Percentiles rank a stretch among this genome's conserved stretches.
Evolutionary conservation across 208 protist species (phyloP).

Genomic region (Acanthamoeba healyi): DNA sequence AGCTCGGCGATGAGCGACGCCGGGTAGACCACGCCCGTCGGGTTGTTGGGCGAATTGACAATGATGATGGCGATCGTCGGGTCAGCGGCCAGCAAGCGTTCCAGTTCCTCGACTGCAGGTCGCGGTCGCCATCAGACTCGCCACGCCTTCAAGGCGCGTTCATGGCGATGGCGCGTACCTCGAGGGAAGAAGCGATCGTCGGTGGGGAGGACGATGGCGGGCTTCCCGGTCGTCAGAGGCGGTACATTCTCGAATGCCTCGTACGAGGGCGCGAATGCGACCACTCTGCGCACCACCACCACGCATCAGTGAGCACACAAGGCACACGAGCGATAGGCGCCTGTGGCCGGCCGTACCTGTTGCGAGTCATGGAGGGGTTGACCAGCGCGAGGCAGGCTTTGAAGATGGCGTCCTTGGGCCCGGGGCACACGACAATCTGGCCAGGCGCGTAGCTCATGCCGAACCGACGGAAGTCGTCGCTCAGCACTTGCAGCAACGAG

Average conservation of each 20-base stretch:
- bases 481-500: not conserved
- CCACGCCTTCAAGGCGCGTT: too few relatives aligned
- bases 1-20: not conserved
- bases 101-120: not conserved
- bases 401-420: slow-evolving; percentile 20
- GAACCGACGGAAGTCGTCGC: not conserved
- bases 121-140: not conserved
- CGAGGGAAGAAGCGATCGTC: not conserved
- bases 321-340: too few relatives aligned
- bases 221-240: not conserved
- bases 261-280: not conserved
- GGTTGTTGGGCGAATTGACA: slow-evolving; percentile 29
- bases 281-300: not conserved
- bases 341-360: too few relatives aligned
- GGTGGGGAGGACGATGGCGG: slow-evolving; percentile 5
- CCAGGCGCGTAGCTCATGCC: not conserved
- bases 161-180: not conserved
- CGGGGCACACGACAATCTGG: not conserved
- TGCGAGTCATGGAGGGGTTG: not conserved
- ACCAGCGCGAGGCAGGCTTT: not conserved
- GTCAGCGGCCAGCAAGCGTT: not conserved
- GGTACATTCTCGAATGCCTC: slow-evolving; percentile 27
- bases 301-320: too few relatives aligned
- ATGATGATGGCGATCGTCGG: not conserved
- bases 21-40: slow-evolving; percentile 19